phyloP scores from a whole-genome alignment of 2,329 filamentous ascomycete genomes.

The Diplocarpon mali region DNA sequence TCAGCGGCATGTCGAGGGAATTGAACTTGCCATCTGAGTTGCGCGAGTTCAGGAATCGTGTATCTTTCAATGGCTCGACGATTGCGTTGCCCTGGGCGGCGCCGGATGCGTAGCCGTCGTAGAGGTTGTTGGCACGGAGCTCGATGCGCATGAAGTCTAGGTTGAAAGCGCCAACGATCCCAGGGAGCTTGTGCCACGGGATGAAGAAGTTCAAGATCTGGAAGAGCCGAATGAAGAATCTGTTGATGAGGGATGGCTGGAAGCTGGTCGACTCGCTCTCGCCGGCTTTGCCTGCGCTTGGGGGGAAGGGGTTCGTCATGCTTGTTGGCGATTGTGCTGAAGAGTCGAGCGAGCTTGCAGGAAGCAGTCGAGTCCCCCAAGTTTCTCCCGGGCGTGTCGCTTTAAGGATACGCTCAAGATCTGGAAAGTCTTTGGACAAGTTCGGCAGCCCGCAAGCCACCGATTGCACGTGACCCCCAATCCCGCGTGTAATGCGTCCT shows the following conservation, averaged over 20 bases:
- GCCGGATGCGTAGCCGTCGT: conserved; percentile 8
- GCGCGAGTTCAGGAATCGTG: conserved; percentile 3
- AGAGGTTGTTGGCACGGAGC: conserved; percentile 6
- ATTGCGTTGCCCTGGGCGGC: conserved; percentile 5
- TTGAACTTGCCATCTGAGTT: conserved; percentile 12
- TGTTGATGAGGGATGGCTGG: conserved; percentile 4
- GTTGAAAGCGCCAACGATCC: conserved; percentile 8
- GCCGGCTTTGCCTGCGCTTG: background rate
- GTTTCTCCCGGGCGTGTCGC: no score
- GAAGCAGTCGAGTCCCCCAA: no score
- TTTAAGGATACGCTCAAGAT: no score
- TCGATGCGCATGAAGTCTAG: conserved; percentile 9
- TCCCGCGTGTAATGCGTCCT: no score
- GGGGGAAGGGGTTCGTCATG: background rate
- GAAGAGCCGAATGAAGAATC: conserved; percentile 4
- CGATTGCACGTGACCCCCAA: no score
- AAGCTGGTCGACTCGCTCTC: background rate
- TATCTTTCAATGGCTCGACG: conserved; percentile 8
- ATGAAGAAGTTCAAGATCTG: conserved; percentile 6
- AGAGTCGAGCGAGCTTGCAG: no score
- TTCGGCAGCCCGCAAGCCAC: no score
- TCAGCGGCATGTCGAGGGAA: conserved; percentile 4
- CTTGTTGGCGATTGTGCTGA: background rate
- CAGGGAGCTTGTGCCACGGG: conserved; percentile 10
- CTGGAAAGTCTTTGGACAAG: no score